Evolutionary conservation across 1,284 basidiomycete species (phyloP), one percentile per base, ranked within the genome.

Genomic region (Stygiomarasmius scandens): DNA sequence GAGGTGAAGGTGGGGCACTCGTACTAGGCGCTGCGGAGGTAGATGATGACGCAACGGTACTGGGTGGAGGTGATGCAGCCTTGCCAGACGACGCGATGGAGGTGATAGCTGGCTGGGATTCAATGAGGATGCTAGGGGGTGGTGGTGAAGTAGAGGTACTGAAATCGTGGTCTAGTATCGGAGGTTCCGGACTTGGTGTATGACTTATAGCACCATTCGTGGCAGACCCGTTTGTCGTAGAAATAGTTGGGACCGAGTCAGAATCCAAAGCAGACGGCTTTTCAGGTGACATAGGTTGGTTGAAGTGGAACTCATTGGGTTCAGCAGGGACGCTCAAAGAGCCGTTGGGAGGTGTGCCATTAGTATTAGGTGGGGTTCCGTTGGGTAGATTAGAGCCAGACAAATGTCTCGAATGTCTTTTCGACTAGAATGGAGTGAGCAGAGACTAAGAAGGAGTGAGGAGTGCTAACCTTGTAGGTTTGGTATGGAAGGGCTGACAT

Each of bases 391-490:
- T 41, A 41, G 38, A 41, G 38, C 38, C 38, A 1, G 48, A 49
- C 32, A 49, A 16, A 32, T 49, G 25, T 49, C 27, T 27, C 8
- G 48, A 49, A 12, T 49, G 48, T 50, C 88, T 79, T 72, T 90
- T 91, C 11, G 89, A 82, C 89, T 91, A 62, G 23, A 27, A 38
- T 41, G 54, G 49, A 4, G 59, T 53, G 61, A 60, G 41, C 38
- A 23, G 41, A 55, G 32, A 56, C 49, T 34, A 53, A 19, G 54
- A 41, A 57, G 9, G 51, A 20, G 16, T 41, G 54, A 53, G 34
- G 12, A 44, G 44, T 14, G 69, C 78, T 61, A 55, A 87, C 87
- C 76, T 76, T 86, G 75, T 91, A 91, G 2, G 89, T 84, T 71
- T 87, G 86, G 75, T 91, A 91, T 14, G 88, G 87, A 16, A 90